Base-by-base conservation (phyloP, 169 alveolate genomes). In the Eimeria falciformis region DNA sequence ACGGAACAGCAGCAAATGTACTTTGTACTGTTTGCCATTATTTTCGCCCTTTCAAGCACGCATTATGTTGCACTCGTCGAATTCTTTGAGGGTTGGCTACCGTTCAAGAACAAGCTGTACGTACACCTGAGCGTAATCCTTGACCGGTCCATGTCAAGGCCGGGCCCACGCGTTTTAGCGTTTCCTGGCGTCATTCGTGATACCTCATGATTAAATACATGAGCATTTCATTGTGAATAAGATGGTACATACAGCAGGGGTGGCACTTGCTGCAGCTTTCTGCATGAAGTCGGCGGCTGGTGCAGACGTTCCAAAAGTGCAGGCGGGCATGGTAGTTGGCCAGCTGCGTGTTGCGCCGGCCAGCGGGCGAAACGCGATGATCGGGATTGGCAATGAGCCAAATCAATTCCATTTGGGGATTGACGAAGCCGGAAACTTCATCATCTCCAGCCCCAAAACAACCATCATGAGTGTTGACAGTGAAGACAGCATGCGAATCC, bases 311-410 rank as follows among this genome's bases (percentile, higher is more conserved):
- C 93, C 93, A 23, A 75, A 55, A n/a, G 93, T 75, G 23, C 93
- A 89, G 82, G 84, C 89, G 47, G 93, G 93, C 55, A 89, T 89
- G 93, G 75, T 69, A 14, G 93, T 89, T 14, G 82, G 89, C 43
- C 81, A 50, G 55, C 82, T 89, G n/a, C 87, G 93, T 21, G 89
- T 89, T 21, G 89, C 83, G 7, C 73, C 93, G 3, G 90, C 93
- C 14, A 82, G 69, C 83, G 93, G 82, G n/a, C 68, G 58, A 40
- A 81, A 81, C 25, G 84, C 93, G 3, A n/a, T 73, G 56, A 89
- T 89, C 21, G 73, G 84, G 65, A 55, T 89, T 43, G 93, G 93
- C n/a, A 55, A 62, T 55, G 93, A 89, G 6, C 62, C 47, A 17
- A 58, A 73, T 12, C 89, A 89, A 46, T 89, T 65, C 47, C 68